These are phyloP conservation scores for Phytophthora kernoviae DNA, from an alignment of 352 stramenopile species.

Conservation along the genomic window DNA sequence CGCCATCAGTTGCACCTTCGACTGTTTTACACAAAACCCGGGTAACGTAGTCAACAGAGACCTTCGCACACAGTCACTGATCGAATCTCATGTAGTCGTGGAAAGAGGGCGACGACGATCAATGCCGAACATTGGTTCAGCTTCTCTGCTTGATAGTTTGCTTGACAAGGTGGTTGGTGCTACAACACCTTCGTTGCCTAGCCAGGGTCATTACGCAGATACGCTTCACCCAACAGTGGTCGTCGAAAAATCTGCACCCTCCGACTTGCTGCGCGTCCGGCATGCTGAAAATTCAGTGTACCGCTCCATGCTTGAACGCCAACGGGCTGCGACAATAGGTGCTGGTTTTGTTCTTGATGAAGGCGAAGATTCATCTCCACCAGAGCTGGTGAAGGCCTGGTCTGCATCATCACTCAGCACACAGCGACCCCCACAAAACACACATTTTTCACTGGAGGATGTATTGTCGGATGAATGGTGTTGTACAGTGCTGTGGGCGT, in stretches of 20 bases:
- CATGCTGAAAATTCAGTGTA: slow-evolving; percentile 1
- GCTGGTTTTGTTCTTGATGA: neutral
- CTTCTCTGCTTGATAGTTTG: slow-evolving; percentile 28
- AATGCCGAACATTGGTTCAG: slow-evolving; percentile 8
- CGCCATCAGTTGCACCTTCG: neutral
- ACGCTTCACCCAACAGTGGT: slow-evolving; percentile 7
- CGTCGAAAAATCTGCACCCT: neutral
- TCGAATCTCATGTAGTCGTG: neutral
- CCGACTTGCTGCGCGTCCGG: neutral
- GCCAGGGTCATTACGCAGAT: slow-evolving; percentile 3
- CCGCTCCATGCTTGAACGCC: slow-evolving; percentile 2
- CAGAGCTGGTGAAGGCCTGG: slow-evolving; percentile 9
- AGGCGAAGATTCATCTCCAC: neutral
- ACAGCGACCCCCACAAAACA: slow-evolving; percentile 3
- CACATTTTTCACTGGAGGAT: slow-evolving; percentile 46
- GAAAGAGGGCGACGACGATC: slow-evolving; percentile 10
- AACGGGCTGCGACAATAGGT: slow-evolving; percentile 21
- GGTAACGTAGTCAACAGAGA: neutral
- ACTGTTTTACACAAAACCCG: neutral
- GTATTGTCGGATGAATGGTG: slow-evolving; percentile 70
- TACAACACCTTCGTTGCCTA: neutral
- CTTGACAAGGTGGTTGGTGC: slow-evolving; percentile 31
- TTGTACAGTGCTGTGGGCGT: slow-evolving; percentile 75
- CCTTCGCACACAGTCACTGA: slow-evolving; percentile 6
- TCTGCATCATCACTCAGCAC: slow-evolving; percentile 12